Evolutionary conservation across 495 filamentous ascomycete genomes (phyloP).

Genomic region (Talaromyces trachyspermus): DNA sequence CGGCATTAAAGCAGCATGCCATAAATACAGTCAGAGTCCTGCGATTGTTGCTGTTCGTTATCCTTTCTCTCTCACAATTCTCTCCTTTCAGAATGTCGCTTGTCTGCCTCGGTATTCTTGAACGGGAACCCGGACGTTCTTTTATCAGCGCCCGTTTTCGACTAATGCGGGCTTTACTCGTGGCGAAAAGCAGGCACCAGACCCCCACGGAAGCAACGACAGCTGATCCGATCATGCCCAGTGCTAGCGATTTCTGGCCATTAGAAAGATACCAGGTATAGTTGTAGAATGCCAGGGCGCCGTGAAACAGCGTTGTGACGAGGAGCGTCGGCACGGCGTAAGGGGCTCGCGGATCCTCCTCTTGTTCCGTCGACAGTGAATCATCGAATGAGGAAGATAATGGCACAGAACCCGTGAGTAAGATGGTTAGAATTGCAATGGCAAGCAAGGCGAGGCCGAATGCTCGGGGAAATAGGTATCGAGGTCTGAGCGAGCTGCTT

Average conservation of each 20-base stretch:
- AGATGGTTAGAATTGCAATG: slow-evolving; percentile 55
- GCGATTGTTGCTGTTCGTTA: too few species aligned
- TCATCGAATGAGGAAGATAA: slow-evolving; percentile 41
- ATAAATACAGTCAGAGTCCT: too few species aligned
- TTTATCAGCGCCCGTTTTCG: slow-evolving; percentile 70
- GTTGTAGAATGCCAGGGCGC: slow-evolving; percentile 53
- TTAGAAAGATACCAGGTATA: slow-evolving; percentile 56
- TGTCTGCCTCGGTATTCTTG: slow-evolving; percentile 44
- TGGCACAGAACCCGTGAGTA: slow-evolving; percentile 72
- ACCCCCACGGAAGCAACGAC: slow-evolving; percentile 53
- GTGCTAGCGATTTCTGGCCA: slow-evolving; percentile 44
- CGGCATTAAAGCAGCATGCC: slow-evolving; percentile 8
- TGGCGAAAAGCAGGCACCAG: slow-evolving; percentile 72
- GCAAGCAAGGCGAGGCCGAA: slow-evolving; percentile 61
- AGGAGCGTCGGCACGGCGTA: slow-evolving; percentile 63
- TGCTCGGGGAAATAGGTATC: slow-evolving; percentile 67
- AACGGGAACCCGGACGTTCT: slow-evolving; percentile 75
- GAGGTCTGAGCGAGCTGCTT: slow-evolving; percentile 34
- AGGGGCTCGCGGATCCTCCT: slow-evolving; percentile 51
- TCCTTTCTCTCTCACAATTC: slow-evolving; percentile 10
- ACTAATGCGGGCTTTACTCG: slow-evolving; percentile 53
- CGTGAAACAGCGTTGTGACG: slow-evolving; percentile 60
- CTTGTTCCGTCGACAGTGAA: slow-evolving; percentile 27
- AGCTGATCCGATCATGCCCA: slow-evolving; percentile 46
- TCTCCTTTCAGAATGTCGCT: slow-evolving; percentile 45